A percentile compares a stretch with the other conserved stretches of the same genome.
phyloP scores from a whole-genome alignment of 1,284 basidiomycete species.

The Ceraceosorus bombacis region DNA sequence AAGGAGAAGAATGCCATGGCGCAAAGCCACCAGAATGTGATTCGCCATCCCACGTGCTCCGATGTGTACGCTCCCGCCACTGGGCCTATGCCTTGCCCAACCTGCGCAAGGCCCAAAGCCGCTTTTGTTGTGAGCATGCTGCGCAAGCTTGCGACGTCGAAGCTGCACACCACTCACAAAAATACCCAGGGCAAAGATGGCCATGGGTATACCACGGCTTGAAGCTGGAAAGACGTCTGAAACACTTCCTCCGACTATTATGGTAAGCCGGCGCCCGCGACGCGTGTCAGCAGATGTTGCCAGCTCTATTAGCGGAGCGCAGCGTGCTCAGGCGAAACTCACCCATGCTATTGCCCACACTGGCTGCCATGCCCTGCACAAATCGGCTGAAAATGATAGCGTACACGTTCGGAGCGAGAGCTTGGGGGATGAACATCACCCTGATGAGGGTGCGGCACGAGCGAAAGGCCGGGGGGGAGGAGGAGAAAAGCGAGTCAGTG shows the following conservation, averaged over 20 bases:
- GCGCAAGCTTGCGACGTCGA: no score
- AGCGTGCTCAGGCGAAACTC: no score
- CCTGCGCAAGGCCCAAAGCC: constrained; percentile 10
- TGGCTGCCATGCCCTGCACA: constrained; percentile 3
- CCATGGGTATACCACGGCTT: constrained; percentile 1
- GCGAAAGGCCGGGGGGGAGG: no score
- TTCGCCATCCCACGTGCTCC: constrained; percentile 24
- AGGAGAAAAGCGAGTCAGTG: no score
- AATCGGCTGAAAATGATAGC: background rate
- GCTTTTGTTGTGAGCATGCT: no score
- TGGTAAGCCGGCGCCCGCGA: background rate
- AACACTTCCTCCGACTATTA: constrained; percentile 2
- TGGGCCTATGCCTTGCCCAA: constrained; percentile 39
- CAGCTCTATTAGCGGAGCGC: no score
- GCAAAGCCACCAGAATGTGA: constrained; percentile 19
- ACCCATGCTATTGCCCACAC: constrained; percentile 1
- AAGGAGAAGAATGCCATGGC: constrained; percentile 12
- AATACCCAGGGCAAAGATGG: background rate
- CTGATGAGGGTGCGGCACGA: no score
- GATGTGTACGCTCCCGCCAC: constrained; percentile 28
- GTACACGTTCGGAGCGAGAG: constrained; percentile 6
- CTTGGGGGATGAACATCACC: constrained; percentile 8
- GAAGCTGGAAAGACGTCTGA: constrained; percentile 4
- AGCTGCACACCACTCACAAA: background rate
- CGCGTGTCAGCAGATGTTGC: no score